phyloP scores from a whole-genome alignment of 2,329 filamentous ascomycete genomes.

The Talaromyces islandicus region DNA sequence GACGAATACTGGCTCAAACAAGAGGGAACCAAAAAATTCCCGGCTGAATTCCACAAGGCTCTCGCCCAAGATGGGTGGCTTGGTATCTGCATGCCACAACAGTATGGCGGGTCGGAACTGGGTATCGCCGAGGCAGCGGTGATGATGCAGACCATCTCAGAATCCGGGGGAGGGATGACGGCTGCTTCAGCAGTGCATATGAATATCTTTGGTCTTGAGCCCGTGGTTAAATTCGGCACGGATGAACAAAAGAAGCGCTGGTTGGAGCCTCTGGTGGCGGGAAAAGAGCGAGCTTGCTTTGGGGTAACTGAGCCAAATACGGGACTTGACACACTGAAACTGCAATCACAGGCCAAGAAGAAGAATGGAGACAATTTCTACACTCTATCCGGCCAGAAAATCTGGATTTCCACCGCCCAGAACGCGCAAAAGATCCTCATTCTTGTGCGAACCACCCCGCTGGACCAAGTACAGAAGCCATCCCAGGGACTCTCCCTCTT shows the following conservation, averaged over 20 bases:
- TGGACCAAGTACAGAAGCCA: constrained; percentile 37
- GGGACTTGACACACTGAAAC: constrained; percentile 16
- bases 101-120: constrained; percentile 38
- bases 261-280: constrained; percentile 35
- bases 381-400: constrained; percentile 35
- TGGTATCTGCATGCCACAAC: constrained; percentile 39
- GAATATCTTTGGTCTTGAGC: constrained; percentile 44
- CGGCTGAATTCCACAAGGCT: constrained; percentile 34
- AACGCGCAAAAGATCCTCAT: constrained; percentile 69
- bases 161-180: constrained; percentile 39
- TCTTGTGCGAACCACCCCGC: constrained; percentile 52
- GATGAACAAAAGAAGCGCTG: constrained; percentile 38
- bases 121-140: constrained; percentile 40
- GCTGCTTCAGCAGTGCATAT: constrained; percentile 41
- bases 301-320: constrained; percentile 41
- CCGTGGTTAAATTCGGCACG: constrained; percentile 40
- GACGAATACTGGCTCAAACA: constrained; percentile 39
- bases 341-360: constrained; percentile 31
- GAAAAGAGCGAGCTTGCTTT: constrained; percentile 38
- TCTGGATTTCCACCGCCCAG: constrained; percentile 43
- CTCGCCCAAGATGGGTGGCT: constrained; percentile 40
- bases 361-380: constrained; percentile 28
- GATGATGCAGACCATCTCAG: constrained; percentile 45
- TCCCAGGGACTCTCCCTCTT: constrained; percentile 41
- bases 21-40: constrained; percentile 34